Evolutionary conservation across 1,284 basidiomycete genomes (phyloP), one percentile per base, ranked within the genome.

Genomic region (Omphalotus olearius): DNA sequence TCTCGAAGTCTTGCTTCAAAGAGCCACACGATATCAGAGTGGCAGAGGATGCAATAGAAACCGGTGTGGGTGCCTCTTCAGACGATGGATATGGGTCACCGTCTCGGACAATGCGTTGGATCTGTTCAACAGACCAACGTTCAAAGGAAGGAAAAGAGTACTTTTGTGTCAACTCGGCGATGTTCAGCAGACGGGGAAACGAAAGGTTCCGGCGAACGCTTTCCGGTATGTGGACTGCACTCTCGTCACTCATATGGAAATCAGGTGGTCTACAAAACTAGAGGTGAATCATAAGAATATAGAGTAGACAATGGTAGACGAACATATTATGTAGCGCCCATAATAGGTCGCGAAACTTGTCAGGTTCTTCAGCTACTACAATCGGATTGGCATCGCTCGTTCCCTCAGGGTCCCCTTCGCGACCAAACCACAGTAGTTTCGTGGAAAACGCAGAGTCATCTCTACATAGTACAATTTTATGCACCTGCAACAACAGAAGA

Each of bases 271-370:
- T 59, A 23, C 36, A 36, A 28, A 16, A 33, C 25, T 40, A 30
- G 14, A 18, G 3, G 40, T n/a, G 26, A 43, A 33, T 35, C 46
- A 36, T 18, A 25, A 40, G 3, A 13, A 38, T 42, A 30, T 17
- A 17, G 40, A 20, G 28, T 14, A 9, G 26, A 13, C 2, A 18
- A 25, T 9, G 50, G 20, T 23, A 28, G n/a, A 60, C 71, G 63
- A 53, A 76, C 74, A 67, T 61, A 35, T 72, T 68, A 58, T 75
- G 71, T 25, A 76, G 52, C 20, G 66, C 73, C 70, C 73, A 73
- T 28, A 76, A 59, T 20, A 76, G 62, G 55, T 73, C 72, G 18
- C 69, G 69, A 47, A 76, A 75, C 51, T 68, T 63, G 5, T 63
- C 68, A 16, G 67, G 67, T 47, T 74, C 71, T 11, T 46, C 51